A percentile compares a stretch with the other conserved stretches of the same genome.
phyloP scores from a whole-genome alignment of 352 stramenopile species.

The Stephanocyclus meneghinianus region DNA sequence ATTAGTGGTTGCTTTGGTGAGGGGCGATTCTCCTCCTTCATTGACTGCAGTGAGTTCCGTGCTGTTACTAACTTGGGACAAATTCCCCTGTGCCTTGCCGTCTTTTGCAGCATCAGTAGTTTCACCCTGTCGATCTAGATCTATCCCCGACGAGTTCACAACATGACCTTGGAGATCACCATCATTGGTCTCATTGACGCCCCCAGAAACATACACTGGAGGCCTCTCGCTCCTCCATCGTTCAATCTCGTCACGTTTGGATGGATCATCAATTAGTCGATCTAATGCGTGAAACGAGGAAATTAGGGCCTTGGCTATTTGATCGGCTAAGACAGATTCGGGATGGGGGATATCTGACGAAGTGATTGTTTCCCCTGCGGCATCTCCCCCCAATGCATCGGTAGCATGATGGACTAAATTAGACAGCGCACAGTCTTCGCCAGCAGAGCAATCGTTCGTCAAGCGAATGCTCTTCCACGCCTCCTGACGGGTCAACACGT shows the following conservation, averaged over 20 bases:
- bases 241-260: constrained; percentile 56
- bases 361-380: not conserved
- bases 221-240: constrained; percentile 55
- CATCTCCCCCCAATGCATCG: not conserved
- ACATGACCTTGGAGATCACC: too few relatives aligned
- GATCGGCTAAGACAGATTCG: constrained; percentile 14
- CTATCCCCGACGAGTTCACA: not conserved
- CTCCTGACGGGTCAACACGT: constrained; percentile 67
- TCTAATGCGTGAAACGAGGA: constrained; percentile 80
- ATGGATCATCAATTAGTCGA: constrained; percentile 74
- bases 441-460: not conserved
- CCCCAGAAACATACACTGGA: constrained; percentile 31
- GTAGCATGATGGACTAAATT: not conserved
- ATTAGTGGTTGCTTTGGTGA: constrained; percentile 1
- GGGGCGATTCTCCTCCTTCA: not conserved
- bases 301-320: constrained; percentile 62
- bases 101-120: not conserved
- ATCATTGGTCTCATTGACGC: not conserved
- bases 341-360: not conserved
- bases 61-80: not conserved
- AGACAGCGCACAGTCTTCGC: not conserved
- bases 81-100: not conserved
- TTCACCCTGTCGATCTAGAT: not conserved
- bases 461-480: constrained; percentile 32
- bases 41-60: not conserved